These are phyloP conservation scores for Coprinopsis sp. DNA, from an alignment of 768 basidiomycete genomes.

Conservation along the genomic window DNA sequence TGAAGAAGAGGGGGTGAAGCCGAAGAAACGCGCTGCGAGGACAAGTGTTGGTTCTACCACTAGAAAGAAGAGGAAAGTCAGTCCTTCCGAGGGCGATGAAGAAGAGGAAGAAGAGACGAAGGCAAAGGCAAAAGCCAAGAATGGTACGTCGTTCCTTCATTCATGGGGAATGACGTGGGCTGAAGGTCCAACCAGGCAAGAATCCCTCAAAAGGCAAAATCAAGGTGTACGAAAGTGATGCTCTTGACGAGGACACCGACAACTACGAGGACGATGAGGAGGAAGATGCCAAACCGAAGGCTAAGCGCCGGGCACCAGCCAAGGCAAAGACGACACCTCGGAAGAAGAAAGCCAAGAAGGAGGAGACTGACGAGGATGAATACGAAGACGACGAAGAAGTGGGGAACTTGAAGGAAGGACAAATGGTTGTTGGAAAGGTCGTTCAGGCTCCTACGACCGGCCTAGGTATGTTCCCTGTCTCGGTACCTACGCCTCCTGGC, in stretches of 20 bases:
- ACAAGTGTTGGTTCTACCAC: too few relatives aligned
- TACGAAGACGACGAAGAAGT: conserved; percentile 37
- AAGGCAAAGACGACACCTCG: conserved; percentile 19
- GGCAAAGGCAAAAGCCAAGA: too few relatives aligned
- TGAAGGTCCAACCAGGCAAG: too few relatives aligned
- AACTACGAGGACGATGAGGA: conserved; percentile 7
- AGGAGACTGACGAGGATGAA: conserved; percentile 15
- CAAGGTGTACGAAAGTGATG: conserved; percentile 38
- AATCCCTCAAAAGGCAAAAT: conserved; percentile 1
- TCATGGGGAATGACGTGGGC: too few relatives aligned
- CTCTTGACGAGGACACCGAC: conserved; percentile 37
- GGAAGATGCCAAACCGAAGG: conserved; percentile 22
- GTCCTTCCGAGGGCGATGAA: too few relatives aligned
- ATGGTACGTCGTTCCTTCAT: too few relatives aligned
- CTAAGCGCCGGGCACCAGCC: conserved; percentile 3
- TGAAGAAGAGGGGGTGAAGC: too few relatives aligned
- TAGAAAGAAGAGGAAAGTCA: too few relatives aligned
- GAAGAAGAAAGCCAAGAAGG: conserved; percentile 26
- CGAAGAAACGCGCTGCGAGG: too few relatives aligned
- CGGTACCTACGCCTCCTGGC: conserved; percentile 42
- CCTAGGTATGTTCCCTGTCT: conserved; percentile 46
- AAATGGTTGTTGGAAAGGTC: conserved; percentile 69
- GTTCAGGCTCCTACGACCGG: conserved; percentile 81
- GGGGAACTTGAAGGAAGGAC: conserved; percentile 56
- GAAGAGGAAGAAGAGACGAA: too few relatives aligned